Evolutionary conservation across 2,329 filamentous ascomycete genomes (phyloP).

Genomic region (Penicillium nordicum): DNA sequence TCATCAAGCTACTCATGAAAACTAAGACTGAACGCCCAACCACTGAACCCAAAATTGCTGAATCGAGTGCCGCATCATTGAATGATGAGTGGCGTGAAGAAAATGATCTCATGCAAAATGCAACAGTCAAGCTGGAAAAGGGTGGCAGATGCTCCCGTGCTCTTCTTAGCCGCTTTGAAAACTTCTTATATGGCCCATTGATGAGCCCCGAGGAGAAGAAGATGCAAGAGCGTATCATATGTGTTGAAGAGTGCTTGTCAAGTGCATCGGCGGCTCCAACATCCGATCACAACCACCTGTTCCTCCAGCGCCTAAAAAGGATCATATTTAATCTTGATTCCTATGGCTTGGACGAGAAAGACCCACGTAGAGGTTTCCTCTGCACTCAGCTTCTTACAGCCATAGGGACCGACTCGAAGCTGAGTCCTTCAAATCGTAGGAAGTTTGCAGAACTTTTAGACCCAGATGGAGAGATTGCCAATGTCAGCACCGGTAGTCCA

Average conservation of each 20-base stretch:
- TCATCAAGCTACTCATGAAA: not conserved
- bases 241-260: not conserved
- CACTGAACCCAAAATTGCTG: not conserved
- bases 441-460: not conserved
- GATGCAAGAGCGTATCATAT: not conserved
- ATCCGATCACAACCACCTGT: not conserved
- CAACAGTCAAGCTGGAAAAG: not conserved
- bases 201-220: conserved; percentile 1
- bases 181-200: conserved; percentile 3
- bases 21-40: not conserved
- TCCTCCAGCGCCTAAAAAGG: not conserved
- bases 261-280: not conserved
- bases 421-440: not conserved
- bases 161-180: conserved; percentile 1
- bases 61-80: too few relatives aligned
- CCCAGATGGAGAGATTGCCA: not conserved
- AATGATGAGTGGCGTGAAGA: not conserved
- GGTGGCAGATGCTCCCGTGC: not conserved
- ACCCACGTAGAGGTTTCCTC: not conserved
- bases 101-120: not conserved
- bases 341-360: not conserved
- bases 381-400: not conserved
- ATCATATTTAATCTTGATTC: not conserved
- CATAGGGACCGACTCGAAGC: not conserved
- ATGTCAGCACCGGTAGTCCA: not conserved